Evolutionary conservation across 352 stramenopile species (phyloP).

Genomic region (Lagenidium sp.): DNA sequence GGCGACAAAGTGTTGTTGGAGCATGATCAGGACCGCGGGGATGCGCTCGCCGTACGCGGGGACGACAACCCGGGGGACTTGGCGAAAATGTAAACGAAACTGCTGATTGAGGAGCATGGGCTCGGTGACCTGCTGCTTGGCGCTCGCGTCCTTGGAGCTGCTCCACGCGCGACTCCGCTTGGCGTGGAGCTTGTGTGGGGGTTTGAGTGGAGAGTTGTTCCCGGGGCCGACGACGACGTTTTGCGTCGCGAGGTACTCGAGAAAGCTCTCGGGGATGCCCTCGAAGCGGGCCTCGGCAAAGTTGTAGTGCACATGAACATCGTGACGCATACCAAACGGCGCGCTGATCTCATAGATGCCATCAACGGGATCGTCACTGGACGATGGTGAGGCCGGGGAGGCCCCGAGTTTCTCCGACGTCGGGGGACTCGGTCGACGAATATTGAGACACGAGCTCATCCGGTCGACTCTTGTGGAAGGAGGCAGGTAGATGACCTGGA

Average conservation of each 20-base stretch:
- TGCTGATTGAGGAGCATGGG: slow-evolving; percentile 74
- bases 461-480: too few species aligned
- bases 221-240: slow-evolving; percentile 3
- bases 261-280: slow-evolving; percentile 74
- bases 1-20: slow-evolving; percentile 68
- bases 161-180: slow-evolving; percentile 19
- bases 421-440: slow-evolving; percentile 24
- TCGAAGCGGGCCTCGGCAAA: slow-evolving; percentile 80
- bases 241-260: slow-evolving; percentile 40
- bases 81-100: slow-evolving; percentile 70
- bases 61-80: slow-evolving; percentile 56
- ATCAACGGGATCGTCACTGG: slow-evolving; percentile 1
- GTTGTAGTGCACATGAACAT: slow-evolving; percentile 86
- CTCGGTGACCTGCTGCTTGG: slow-evolving; percentile 16
- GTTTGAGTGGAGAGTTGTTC: slow-evolving; percentile 19
- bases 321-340: slow-evolving; percentile 70
- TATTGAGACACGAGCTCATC: slow-evolving; percentile 45
- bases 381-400: slow-evolving; percentile 21
- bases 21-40: slow-evolving; percentile 80
- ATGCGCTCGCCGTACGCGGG: slow-evolving; percentile 67
- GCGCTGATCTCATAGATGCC: slow-evolving; percentile 49
- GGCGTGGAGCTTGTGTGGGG: slow-evolving; percentile 15
- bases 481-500: background rate
- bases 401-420: slow-evolving; percentile 14
- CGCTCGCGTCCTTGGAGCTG: slow-evolving; percentile 9